Conservation (phyloP, 805 yeast genomes). For the Wickerhamiella galacta region DNA sequence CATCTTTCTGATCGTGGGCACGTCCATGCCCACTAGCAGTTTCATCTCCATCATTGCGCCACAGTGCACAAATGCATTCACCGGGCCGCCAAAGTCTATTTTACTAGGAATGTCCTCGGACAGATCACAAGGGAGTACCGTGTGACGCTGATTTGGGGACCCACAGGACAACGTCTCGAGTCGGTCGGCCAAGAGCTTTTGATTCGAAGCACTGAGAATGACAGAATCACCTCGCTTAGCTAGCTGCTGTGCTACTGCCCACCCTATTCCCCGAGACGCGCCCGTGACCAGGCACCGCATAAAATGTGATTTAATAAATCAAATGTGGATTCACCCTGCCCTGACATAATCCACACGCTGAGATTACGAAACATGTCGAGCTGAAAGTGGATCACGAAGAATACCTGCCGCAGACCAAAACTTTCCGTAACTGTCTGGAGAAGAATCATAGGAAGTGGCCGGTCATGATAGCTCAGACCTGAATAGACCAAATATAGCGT, state of each 20-base stretch:
- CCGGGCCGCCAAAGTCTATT: constrained; percentile 8
- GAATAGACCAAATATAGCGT: too few relatives aligned
- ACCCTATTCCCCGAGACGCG: constrained; percentile 54
- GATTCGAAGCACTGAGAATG: constrained; percentile 35
- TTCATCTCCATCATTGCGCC: constrained; percentile 45
- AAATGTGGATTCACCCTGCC: too few relatives aligned
- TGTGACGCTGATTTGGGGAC: constrained; percentile 7
- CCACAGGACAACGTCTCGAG: constrained; percentile 10
- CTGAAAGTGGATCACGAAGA: too few relatives aligned
- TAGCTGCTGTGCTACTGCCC: constrained; percentile 34
- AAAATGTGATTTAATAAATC: too few relatives aligned
- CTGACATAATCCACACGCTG: too few relatives aligned
- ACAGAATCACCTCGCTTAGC: constrained; percentile 36
- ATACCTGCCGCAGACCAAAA: too few relatives aligned
- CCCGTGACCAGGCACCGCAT: too few relatives aligned
- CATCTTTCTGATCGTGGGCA: constrained; percentile 28
- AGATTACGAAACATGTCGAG: too few relatives aligned
- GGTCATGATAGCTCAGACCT: too few relatives aligned
- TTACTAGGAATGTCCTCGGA: constrained; percentile 3
- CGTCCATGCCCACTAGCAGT: constrained; percentile 30
- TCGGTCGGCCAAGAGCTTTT: constrained; percentile 21
- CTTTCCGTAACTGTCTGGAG: too few relatives aligned
- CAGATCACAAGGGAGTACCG: constrained; percentile 10
- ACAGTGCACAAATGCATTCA: constrained; percentile 35
- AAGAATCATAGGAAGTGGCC: too few relatives aligned